These are phyloP conservation scores for Aspergillus puulaauensis DNA, from an alignment of 2,329 filamentous ascomycete species.

Conservation along the genomic window DNA sequence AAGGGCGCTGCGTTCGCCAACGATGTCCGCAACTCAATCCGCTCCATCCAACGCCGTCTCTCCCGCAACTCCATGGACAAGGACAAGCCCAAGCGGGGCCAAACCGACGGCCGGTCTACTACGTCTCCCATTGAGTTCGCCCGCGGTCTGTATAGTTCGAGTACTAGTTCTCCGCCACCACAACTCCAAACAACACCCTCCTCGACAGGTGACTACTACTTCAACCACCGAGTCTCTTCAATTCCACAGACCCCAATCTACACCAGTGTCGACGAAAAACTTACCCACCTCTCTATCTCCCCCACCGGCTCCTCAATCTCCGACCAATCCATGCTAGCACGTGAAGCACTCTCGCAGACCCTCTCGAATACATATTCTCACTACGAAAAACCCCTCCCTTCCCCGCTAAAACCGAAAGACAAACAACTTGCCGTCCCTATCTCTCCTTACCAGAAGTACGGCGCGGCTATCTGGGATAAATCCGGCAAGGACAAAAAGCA, in stretches of 20 bases:
- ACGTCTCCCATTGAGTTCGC: constrained; percentile 14
- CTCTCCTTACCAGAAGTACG: constrained; percentile 39
- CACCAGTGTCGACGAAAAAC: background rate
- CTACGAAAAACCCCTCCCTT: too few species aligned
- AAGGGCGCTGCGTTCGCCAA: constrained; percentile 20
- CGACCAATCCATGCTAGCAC: constrained; percentile 7
- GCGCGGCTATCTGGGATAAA: constrained; percentile 35
- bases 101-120: constrained; percentile 5
- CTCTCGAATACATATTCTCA: background rate
- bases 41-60: constrained; percentile 33
- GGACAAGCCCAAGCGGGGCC: constrained; percentile 13
- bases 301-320: constrained; percentile 15
- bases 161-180: background rate
- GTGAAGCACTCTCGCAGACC: background rate
- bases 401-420: background rate
- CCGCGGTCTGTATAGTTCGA: constrained; percentile 1
- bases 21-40: constrained; percentile 35
- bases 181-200: constrained; percentile 14
- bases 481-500: constrained; percentile 21
- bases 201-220: constrained; percentile 11
- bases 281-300: constrained; percentile 14
- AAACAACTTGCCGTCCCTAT: constrained; percentile 35
- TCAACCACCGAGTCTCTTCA: background rate
- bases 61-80: constrained; percentile 24
- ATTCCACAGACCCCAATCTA: background rate